A percentile compares a stretch with the other conserved stretches of the same genome.
phyloP scores from a whole-genome alignment of 2,329 filamentous ascomycete species.

The Xylariaceae sp. region DNA sequence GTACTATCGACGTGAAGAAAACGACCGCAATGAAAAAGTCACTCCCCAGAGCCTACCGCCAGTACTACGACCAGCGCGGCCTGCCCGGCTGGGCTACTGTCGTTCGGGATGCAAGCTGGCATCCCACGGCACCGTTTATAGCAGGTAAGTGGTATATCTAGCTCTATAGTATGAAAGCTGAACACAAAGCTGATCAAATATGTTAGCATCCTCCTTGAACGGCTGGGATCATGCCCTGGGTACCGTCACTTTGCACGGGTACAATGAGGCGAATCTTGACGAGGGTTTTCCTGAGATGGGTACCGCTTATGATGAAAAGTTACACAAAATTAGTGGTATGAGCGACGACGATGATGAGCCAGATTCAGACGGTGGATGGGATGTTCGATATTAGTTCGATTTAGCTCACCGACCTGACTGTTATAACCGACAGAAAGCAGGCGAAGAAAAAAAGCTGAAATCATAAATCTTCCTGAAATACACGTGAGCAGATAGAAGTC shows the following conservation, averaged over 20 bases:
- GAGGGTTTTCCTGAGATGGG: slow-evolving; percentile 67
- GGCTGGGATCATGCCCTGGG: slow-evolving; percentile 75
- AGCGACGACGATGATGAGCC: slow-evolving; percentile 14
- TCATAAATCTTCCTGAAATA: not conserved
- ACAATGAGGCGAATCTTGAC: slow-evolving; percentile 71
- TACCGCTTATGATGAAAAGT: slow-evolving; percentile 63
- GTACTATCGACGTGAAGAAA: slow-evolving; percentile 75
- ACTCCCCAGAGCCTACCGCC: slow-evolving; percentile 57
- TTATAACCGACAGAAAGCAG: too few relatives aligned
- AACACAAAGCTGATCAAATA: slow-evolving; percentile 16
- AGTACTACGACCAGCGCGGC: slow-evolving; percentile 61
- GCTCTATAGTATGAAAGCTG: not conserved
- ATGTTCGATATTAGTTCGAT: too few relatives aligned
- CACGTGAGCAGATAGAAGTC: not conserved
- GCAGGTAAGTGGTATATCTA: slow-evolving; percentile 56
- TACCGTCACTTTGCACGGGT: slow-evolving; percentile 79
- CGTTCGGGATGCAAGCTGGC: slow-evolving; percentile 89
- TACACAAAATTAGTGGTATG: slow-evolving; percentile 47
- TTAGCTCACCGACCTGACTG: too few relatives aligned
- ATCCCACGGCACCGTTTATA: slow-evolving; percentile 81
- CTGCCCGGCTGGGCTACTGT: slow-evolving; percentile 72
- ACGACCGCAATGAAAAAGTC: slow-evolving; percentile 70
- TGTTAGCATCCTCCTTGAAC: slow-evolving; percentile 79
- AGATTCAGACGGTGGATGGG: not conserved
- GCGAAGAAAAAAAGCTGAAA: too few relatives aligned